phyloP scores from a whole-genome alignment of 257 asterid genomes.

The Petunia secreta region DNA sequence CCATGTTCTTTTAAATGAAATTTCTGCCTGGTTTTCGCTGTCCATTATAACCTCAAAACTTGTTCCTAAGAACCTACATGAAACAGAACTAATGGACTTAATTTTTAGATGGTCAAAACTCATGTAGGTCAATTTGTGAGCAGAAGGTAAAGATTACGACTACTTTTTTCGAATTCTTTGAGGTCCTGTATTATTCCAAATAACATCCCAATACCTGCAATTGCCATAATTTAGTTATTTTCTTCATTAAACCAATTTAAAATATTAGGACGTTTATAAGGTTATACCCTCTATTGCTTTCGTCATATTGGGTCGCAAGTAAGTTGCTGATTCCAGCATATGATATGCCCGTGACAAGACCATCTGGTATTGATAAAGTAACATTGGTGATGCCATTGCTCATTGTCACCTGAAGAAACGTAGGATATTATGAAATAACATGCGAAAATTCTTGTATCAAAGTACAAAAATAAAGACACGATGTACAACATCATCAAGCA shows the following conservation, averaged over 20 bases:
- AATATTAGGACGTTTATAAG: background rate
- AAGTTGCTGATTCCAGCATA: slow-evolving; percentile 68
- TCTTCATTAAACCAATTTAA: background rate
- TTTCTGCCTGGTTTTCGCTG: slow-evolving; percentile 64
- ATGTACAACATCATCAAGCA: background rate
- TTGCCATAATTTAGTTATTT: background rate
- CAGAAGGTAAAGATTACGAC: slow-evolving; percentile 4
- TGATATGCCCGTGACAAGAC: slow-evolving; percentile 53
- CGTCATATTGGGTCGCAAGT: slow-evolving; percentile 43
- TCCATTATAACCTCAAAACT: slow-evolving; percentile 43
- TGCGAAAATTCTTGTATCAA: background rate
- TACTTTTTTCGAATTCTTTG: slow-evolving; percentile 50
- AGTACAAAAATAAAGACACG: background rate
- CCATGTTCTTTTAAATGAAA: slow-evolving; percentile 65
- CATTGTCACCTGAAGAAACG: slow-evolving; percentile 49
- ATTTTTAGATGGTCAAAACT: background rate
- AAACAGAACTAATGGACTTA: background rate
- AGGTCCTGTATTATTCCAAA: slow-evolving; percentile 53
- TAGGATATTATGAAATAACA: background rate
- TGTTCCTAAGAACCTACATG: slow-evolving; percentile 56
- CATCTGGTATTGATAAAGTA: slow-evolving; percentile 66
- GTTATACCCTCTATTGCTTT: slow-evolving; percentile 63
- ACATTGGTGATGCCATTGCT: slow-evolving; percentile 66
- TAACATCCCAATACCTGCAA: slow-evolving; percentile 85
- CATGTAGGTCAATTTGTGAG: background rate